A percentile compares a stretch with the other conserved stretches of the same genome.
phyloP scores from a whole-genome alignment of 768 basidiomycete species.

The Lactarius pseudohatsudake region DNA sequence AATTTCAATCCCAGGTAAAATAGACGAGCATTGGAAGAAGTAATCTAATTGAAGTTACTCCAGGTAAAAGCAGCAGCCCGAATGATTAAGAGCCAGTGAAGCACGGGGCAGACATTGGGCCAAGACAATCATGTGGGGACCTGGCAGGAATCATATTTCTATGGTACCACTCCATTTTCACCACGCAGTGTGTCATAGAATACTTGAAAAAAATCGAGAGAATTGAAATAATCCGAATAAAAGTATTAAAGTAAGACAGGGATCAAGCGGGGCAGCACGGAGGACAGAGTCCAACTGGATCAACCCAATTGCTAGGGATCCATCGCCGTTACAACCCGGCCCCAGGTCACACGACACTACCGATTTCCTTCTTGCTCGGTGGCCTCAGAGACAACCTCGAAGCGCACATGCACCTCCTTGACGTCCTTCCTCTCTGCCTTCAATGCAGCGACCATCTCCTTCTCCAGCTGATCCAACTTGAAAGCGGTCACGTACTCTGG shows the following conservation, averaged over 20 bases:
- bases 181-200: not conserved
- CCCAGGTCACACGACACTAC: not conserved
- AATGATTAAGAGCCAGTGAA: too few species aligned
- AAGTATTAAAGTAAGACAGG: not conserved
- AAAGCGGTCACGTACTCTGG: slow-evolving; percentile 54
- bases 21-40: too few species aligned
- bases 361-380: not conserved
- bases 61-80: too few species aligned
- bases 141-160: too few species aligned
- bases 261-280: not conserved
- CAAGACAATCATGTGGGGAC: too few species aligned
- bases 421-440: slow-evolving; percentile 62
- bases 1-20: too few species aligned
- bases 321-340: not conserved
- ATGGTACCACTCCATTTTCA: too few species aligned
- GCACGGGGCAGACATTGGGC: too few species aligned
- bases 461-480: slow-evolving; percentile 61
- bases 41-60: too few species aligned
- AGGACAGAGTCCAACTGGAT: not conserved
- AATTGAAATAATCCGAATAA: not conserved
- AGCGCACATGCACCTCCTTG: slow-evolving; percentile 51
- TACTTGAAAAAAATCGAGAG: not conserved
- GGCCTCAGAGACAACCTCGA: slow-evolving; percentile 3
- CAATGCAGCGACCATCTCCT: slow-evolving; percentile 54
- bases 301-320: not conserved